Evolutionary conservation across 2,329 filamentous ascomycete genomes (phyloP).

Genomic region (Penicillium sp.): DNA sequence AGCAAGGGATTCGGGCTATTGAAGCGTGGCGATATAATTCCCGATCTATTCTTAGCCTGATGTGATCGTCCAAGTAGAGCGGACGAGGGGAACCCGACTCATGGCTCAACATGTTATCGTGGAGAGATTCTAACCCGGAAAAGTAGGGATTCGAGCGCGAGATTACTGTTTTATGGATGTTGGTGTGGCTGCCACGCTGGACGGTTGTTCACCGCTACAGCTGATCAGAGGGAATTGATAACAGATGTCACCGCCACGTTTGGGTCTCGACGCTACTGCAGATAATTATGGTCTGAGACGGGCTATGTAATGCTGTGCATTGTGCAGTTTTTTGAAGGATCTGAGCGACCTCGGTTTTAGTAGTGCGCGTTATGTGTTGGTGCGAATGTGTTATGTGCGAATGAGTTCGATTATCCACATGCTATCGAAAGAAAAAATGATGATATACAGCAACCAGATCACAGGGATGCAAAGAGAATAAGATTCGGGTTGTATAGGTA

Average conservation of each 20-base stretch:
- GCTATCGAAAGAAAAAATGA: neutral
- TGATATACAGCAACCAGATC: constrained; percentile 6
- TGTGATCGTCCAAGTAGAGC: neutral
- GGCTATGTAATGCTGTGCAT: constrained; percentile 9
- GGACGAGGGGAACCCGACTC: no score
- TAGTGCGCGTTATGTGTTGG: neutral
- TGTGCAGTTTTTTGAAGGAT: neutral
- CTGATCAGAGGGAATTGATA: neutral
- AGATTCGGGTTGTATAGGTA: neutral
- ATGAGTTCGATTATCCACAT: constrained; percentile 1
- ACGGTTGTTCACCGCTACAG: constrained; percentile 22
- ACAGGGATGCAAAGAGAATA: constrained; percentile 3
- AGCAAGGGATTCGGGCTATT: neutral
- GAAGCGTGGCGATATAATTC: neutral
- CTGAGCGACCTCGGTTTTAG: no score
- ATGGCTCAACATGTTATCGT: neutral
- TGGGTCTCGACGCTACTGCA: constrained; percentile 21
- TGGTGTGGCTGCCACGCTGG: constrained; percentile 2
- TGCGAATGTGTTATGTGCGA: constrained; percentile 3
- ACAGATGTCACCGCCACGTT: constrained; percentile 24
- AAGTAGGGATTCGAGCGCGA: no score
- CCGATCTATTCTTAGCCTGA: constrained; percentile 4
- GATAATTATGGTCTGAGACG: constrained; percentile 7
- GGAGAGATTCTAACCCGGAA: neutral
- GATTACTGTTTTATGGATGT: neutral